Conservation (phyloP, 2,329 filamentous ascomycete species). For the Monilinia vaccinii-corymbosi region DNA sequence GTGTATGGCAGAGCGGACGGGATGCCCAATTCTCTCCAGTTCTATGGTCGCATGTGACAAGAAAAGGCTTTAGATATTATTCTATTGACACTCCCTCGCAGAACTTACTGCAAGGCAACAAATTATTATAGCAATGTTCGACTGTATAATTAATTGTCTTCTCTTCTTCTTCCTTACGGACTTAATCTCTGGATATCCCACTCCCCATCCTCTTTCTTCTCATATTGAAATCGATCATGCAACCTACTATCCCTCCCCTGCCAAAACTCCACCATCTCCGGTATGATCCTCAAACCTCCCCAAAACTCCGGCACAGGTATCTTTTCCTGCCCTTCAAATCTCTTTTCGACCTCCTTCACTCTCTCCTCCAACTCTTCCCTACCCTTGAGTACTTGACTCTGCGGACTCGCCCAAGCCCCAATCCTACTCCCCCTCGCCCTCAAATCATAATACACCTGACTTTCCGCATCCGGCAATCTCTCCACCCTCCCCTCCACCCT, state of each 20-base stretch:
- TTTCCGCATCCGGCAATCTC: slow-evolving; percentile 61
- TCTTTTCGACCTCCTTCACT: slow-evolving; percentile 67
- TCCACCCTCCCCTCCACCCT: slow-evolving; percentile 72
- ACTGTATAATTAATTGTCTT: too few relatives aligned
- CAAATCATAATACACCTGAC: slow-evolving; percentile 57
- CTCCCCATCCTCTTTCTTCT: slow-evolving; percentile 43
- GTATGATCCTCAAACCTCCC: slow-evolving; percentile 81
- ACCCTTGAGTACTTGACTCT: slow-evolving; percentile 69
- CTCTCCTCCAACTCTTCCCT: slow-evolving; percentile 65
- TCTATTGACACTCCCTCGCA: neutral
- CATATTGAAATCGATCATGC: slow-evolving; percentile 90
- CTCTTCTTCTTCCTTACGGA: slow-evolving; percentile 39
- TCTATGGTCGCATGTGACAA: too few relatives aligned
- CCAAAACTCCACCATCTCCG: slow-evolving; percentile 89
- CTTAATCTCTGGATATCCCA: slow-evolving; percentile 69
- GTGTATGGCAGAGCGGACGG: too few relatives aligned
- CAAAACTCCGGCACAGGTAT: slow-evolving; percentile 92
- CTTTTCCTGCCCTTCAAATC: slow-evolving; percentile 64
- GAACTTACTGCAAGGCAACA: neutral
- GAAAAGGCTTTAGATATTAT: too few relatives aligned
- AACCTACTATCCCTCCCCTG: slow-evolving; percentile 82
- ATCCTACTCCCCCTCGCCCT: slow-evolving; percentile 71
- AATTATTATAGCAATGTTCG: neutral
- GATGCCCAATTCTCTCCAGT: too few relatives aligned
- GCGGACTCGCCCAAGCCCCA: slow-evolving; percentile 87